phyloP scores from a whole-genome alignment of 2,329 filamentous ascomycete species.

The Cladosporium sp. region DNA sequence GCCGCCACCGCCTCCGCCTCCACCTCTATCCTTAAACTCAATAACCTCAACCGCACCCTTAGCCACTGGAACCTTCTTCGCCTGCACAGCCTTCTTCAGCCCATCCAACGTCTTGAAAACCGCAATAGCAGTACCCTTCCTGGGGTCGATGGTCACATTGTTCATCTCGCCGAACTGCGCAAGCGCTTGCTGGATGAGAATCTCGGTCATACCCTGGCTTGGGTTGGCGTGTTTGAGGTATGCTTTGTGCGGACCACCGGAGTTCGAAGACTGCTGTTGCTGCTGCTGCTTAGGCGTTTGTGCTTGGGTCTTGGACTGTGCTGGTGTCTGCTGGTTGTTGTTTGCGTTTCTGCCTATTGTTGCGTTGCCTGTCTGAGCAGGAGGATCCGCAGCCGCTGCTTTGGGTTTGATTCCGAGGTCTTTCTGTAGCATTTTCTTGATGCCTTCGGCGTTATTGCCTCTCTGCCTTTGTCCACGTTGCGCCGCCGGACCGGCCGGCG shows the following conservation, averaged over 20 bases:
- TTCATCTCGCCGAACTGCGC: constrained; percentile 71
- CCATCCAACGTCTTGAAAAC: constrained; percentile 75
- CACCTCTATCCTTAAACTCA: constrained; percentile 66
- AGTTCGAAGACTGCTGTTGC: constrained; percentile 55
- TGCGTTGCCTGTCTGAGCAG: neutral
- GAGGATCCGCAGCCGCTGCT: constrained; percentile 4
- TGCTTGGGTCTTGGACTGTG: constrained; percentile 38
- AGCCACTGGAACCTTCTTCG: constrained; percentile 78
- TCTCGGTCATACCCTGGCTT: constrained; percentile 87
- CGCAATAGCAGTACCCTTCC: constrained; percentile 92
- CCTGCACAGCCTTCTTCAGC: constrained; percentile 75
- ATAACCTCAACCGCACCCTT: constrained; percentile 85
- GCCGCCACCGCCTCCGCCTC: constrained; percentile 20
- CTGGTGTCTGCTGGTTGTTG: constrained; percentile 20
- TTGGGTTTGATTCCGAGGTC: constrained; percentile 58
- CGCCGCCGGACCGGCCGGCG: constrained; percentile 24
- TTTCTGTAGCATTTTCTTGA: constrained; percentile 59
- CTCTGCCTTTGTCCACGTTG: constrained; percentile 31
- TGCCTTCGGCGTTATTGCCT: constrained; percentile 35
- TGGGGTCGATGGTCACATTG: constrained; percentile 87
- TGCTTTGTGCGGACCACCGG: constrained; percentile 69
- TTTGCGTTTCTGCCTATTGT: neutral
- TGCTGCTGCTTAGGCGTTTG: constrained; percentile 18
- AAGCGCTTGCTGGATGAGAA: constrained; percentile 73
- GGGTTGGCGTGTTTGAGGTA: constrained; percentile 65